A percentile compares a stretch with the other conserved stretches of the same genome.
Conservation (phyloP, 768 basidiomycete species). For the Rhodotorula kratochvilovae region DNA sequence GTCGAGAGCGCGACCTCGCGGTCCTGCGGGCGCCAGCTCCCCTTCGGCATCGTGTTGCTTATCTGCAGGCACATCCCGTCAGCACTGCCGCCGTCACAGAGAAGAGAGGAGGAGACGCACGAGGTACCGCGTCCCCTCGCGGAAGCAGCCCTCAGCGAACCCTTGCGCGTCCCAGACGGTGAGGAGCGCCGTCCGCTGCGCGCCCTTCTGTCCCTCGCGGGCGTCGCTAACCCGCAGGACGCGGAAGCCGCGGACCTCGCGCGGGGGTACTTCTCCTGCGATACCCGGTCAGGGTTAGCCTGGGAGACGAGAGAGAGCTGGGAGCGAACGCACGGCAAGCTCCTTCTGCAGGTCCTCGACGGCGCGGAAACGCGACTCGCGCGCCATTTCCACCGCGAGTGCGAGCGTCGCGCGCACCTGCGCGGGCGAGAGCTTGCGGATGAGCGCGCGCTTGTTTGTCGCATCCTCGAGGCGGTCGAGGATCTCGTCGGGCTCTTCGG, state of each 20-base stretch:
- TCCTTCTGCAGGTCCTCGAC: constrained; percentile 65
- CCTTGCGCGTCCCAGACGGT: constrained; percentile 77
- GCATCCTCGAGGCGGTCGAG: constrained; percentile 27
- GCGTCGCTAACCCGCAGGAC: constrained; percentile 66
- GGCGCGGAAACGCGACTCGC: constrained; percentile 55
- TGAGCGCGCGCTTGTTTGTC: constrained; percentile 6
- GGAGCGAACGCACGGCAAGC: constrained; percentile 57
- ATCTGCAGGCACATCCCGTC: constrained; percentile 46
- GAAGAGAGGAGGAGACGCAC: constrained; percentile 50
- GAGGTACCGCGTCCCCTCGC: constrained; percentile 63
- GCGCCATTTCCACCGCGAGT: constrained; percentile 54
- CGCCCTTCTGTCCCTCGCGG: constrained; percentile 54
- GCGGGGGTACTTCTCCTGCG: constrained; percentile 63
- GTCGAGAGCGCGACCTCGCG: constrained; percentile 69
- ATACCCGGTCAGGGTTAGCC: too few species aligned
- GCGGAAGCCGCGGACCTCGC: constrained; percentile 70
- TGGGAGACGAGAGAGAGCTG: not conserved
- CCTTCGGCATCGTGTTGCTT: constrained; percentile 67
- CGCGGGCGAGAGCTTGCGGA: constrained; percentile 2
- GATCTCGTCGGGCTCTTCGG: constrained; percentile 35
- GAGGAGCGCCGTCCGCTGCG: constrained; percentile 64
- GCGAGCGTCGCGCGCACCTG: constrained; percentile 40
- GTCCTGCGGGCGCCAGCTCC: constrained; percentile 69
- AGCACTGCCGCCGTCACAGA: too few species aligned
- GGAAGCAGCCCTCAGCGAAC: constrained; percentile 55